Percentiles rank a stretch among this genome's conserved stretches.
phyloP scores from a whole-genome alignment of 2,329 filamentous ascomycete genomes.

The Hypoxylon rubiginosum region DNA sequence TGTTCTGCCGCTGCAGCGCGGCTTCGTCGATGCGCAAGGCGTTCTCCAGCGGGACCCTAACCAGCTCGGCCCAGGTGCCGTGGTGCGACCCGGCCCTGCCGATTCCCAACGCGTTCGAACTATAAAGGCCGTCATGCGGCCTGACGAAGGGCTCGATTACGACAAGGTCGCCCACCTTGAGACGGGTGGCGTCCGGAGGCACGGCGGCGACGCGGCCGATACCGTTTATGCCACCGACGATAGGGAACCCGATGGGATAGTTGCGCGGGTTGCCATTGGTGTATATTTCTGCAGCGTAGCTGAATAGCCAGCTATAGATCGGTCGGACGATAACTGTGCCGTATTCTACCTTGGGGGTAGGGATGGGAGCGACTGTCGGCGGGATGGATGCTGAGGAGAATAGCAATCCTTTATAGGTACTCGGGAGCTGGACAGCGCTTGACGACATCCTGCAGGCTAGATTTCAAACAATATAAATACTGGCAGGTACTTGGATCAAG shows the following conservation, averaged over 20 bases:
- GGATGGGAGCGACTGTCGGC: conserved; percentile 15
- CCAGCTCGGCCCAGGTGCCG: conserved; percentile 38
- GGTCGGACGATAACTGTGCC: conserved; percentile 28
- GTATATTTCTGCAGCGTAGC: conserved; percentile 33
- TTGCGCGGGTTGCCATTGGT: conserved; percentile 33
- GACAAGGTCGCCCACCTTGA: conserved; percentile 36
- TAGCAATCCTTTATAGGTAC: conserved; percentile 30
- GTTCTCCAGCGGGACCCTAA: conserved; percentile 36
- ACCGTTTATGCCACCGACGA: conserved; percentile 21
- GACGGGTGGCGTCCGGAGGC: conserved; percentile 23
- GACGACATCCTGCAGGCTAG: conserved; percentile 2
- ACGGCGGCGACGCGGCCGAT: conserved; percentile 39
- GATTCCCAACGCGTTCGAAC: background rate
- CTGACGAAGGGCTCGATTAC: conserved; percentile 24
- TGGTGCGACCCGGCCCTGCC: conserved; percentile 8
- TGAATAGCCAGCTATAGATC: conserved; percentile 30
- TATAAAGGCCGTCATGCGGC: conserved; percentile 20
- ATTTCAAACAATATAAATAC: background rate
- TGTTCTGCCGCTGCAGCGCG: conserved; percentile 6
- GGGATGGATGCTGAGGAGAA: conserved; percentile 20
- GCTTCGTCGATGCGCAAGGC: conserved; percentile 32
- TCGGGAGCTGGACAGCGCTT: conserved; percentile 12
- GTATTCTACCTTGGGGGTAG: conserved; percentile 21
- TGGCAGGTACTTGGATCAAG: background rate
- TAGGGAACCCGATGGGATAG: conserved; percentile 28